Evolutionary conservation across 2,329 filamentous ascomycete genomes (phyloP).

Genomic region (Fonsecaea pugnacius): DNA sequence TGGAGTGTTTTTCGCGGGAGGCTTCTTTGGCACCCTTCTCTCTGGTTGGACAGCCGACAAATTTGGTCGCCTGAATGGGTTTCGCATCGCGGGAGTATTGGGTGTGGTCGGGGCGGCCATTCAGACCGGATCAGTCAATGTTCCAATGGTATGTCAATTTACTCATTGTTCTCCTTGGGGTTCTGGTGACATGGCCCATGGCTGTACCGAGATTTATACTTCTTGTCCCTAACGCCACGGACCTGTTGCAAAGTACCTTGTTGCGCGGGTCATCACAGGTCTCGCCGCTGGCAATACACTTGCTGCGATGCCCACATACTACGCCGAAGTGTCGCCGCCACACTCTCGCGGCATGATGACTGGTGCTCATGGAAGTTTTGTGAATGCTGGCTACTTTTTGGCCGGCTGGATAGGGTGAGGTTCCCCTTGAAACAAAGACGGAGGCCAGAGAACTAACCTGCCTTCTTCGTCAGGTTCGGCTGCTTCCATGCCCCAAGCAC

Average conservation of each 20-base stretch:
- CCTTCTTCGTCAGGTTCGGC: conserved; percentile 6
- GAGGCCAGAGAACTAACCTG: too few species aligned
- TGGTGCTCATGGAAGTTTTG: conserved; percentile 44
- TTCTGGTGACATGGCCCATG: too few species aligned
- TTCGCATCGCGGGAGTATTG: not conserved
- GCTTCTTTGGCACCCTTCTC: conserved; percentile 43
- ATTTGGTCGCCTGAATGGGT: conserved; percentile 42
- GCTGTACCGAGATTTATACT: too few species aligned
- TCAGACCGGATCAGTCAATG: not conserved
- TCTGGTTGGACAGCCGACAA: conserved; percentile 46
- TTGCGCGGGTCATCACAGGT: conserved; percentile 21
- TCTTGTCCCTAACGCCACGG: too few species aligned
- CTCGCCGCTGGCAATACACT: conserved; percentile 11
- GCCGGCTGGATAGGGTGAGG: conserved; percentile 50
- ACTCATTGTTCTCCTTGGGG: too few species aligned
- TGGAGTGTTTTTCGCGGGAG: conserved; percentile 50
- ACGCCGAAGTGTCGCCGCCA: conserved; percentile 39
- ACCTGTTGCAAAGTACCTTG: conserved; percentile 15
- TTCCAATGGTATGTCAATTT: conserved; percentile 3
- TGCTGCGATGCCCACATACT: conserved; percentile 35
- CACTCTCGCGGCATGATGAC: conserved; percentile 40
- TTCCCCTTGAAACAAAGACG: not conserved
- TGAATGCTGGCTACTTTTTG: conserved; percentile 45
- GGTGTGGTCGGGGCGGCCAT: conserved; percentile 5
- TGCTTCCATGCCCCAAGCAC: conserved; percentile 14